Evolutionary conservation across 1,284 basidiomycete genomes (phyloP).

Genomic region (Caloboletus firmus): DNA sequence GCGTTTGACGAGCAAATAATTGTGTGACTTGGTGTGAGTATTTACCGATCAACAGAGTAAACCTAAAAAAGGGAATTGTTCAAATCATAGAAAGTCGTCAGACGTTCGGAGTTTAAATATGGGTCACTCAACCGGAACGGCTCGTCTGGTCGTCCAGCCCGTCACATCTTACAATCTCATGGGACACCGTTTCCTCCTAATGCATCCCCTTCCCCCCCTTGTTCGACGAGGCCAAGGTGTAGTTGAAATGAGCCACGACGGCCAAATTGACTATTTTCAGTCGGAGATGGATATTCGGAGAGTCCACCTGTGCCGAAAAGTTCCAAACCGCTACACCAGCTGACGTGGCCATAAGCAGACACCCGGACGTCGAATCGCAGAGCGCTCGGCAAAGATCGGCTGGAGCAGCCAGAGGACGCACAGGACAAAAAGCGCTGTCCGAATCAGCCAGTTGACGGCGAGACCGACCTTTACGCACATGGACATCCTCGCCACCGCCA

Average conservation of each 20-base stretch:
- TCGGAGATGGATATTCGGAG: background rate
- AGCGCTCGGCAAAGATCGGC: too few species aligned
- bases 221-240: background rate
- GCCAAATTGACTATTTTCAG: background rate
- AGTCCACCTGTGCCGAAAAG: background rate
- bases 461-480: background rate
- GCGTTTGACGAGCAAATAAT: background rate
- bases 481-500: background rate
- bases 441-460: background rate
- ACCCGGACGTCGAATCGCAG: too few species aligned
- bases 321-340: too few species aligned
- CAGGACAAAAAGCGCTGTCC: background rate
- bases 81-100: too few species aligned
- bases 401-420: too few species aligned
- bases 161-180: background rate
- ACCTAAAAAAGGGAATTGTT: too few species aligned
- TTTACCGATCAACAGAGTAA: conserved; percentile 8
- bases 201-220: too few species aligned
- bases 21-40: conserved; percentile 5
- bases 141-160: too few species aligned
- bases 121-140: too few species aligned
- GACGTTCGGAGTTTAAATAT: too few species aligned
- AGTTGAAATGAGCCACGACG: background rate
- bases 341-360: too few species aligned
- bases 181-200: too few species aligned